These are phyloP conservation scores for Eutypa lata DNA, from an alignment of 2,329 filamentous ascomycete species.

Conservation along the genomic window DNA sequence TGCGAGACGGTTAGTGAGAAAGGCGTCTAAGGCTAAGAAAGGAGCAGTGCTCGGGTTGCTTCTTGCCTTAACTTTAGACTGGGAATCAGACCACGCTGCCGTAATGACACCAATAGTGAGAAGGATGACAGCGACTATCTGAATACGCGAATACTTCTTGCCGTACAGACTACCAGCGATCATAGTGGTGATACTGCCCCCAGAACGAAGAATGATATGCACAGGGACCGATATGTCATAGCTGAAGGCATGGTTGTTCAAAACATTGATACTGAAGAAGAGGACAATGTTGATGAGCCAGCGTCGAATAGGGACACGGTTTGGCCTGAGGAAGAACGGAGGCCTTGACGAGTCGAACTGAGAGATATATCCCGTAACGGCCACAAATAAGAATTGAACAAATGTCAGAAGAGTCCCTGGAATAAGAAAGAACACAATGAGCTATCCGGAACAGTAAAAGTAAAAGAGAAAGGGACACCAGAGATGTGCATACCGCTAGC, in stretches of 20 bases:
- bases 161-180: conserved; percentile 82
- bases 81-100: conserved; percentile 86
- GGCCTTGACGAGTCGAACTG: conserved; percentile 67
- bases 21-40: neutral
- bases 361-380: conserved; percentile 71
- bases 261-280: conserved; percentile 89
- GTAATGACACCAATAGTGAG: conserved; percentile 83
- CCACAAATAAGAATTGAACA: conserved; percentile 82
- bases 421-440: conserved; percentile 11
- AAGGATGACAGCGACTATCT: conserved; percentile 77
- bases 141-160: conserved; percentile 76
- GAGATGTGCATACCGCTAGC: conserved; percentile 62
- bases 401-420: conserved; percentile 82
- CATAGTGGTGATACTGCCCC: conserved; percentile 95
- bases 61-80: conserved; percentile 67
- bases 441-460: neutral
- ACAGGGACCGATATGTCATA: conserved; percentile 96
- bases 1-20: conserved; percentile 21
- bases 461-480: neutral
- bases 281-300: conserved; percentile 88
- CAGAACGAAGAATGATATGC: conserved; percentile 93
- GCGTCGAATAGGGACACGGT: conserved; percentile 76
- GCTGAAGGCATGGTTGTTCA: conserved; percentile 97
- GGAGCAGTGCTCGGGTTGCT: neutral
- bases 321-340: conserved; percentile 71